Evolutionary conservation across 306 rosid species (phyloP).

Genomic region (Rosa rugosa): DNA sequence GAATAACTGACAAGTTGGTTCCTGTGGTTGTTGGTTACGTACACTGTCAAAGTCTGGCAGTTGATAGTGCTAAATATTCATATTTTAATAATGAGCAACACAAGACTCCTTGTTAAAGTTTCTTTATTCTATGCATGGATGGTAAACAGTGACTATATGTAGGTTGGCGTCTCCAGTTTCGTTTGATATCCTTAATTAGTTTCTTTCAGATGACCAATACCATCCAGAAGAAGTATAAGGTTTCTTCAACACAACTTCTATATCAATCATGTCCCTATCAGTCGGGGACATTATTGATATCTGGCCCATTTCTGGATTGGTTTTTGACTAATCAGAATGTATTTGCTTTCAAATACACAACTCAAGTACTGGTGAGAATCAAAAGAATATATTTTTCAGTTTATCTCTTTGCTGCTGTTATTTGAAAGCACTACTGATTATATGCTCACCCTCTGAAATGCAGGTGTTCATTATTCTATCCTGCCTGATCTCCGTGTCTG

Average conservation of each 20-base stretch:
- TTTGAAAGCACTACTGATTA: conserved; percentile 9
- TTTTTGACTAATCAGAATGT: conserved; percentile 74
- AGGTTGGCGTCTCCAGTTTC: conserved; percentile 5
- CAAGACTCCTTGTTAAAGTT: not conserved
- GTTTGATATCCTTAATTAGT: conserved; percentile 64
- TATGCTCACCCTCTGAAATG: conserved; percentile 24
- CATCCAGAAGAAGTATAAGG: conserved; percentile 92
- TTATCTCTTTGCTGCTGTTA: not conserved
- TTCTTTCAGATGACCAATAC: conserved; percentile 89
- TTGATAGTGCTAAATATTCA: not conserved
- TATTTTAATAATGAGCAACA: not conserved
- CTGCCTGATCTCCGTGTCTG: conserved; percentile 91
- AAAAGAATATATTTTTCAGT: conserved; percentile 3
- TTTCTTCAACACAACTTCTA: conserved; percentile 94
- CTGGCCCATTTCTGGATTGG: conserved; percentile 85
- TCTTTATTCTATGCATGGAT: not conserved
- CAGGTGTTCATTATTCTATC: conserved; percentile 84
- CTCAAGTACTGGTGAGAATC: conserved; percentile 85
- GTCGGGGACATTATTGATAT: conserved; percentile 71
- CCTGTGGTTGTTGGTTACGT: not conserved
- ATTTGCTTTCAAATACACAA: conserved; percentile 81
- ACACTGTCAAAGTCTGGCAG: not conserved
- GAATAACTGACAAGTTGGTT: not conserved
- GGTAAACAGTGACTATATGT: not conserved
- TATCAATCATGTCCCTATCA: conserved; percentile 95